These are phyloP conservation scores for Porcisia hertigi DNA, from an alignment of 208 protist genomes.

Conservation along the genomic window DNA sequence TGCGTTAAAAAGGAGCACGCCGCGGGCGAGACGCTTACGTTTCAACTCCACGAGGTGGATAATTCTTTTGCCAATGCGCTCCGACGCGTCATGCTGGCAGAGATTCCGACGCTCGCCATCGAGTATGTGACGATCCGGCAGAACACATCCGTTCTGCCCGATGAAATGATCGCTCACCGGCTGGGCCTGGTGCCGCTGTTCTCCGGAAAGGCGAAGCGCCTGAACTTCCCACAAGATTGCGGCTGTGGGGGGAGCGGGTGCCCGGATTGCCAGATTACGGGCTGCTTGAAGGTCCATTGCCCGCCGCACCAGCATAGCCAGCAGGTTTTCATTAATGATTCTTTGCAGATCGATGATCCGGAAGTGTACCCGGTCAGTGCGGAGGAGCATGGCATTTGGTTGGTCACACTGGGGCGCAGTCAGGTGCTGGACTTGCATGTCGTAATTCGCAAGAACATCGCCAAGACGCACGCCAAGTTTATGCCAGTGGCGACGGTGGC, in stretches of 20 bases:
- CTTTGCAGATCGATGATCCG: slow-evolving; percentile 75
- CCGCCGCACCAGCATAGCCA: slow-evolving; percentile 69
- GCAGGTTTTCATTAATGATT: slow-evolving; percentile 82
- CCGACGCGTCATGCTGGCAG: slow-evolving; percentile 97
- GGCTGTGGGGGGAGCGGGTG: slow-evolving; percentile 80
- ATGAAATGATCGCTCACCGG: slow-evolving; percentile 99
- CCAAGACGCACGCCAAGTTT: slow-evolving; percentile 99
- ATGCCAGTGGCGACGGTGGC: slow-evolving; percentile 93
- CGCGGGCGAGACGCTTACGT: slow-evolving; percentile 88
- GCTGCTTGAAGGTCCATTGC: slow-evolving; percentile 83
- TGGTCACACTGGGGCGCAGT: slow-evolving; percentile 83
- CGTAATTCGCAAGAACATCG: slow-evolving; percentile 95
- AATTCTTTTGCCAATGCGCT: slow-evolving; percentile 96
- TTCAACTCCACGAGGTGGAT: slow-evolving; percentile 89
- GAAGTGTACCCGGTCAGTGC: slow-evolving; percentile 83
- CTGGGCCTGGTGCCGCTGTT: slow-evolving; percentile 98
- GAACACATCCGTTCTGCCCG: slow-evolving; percentile 96
- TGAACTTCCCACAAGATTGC: slow-evolving; percentile 89
- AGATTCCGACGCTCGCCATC: slow-evolving; percentile 98
- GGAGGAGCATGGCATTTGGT: slow-evolving; percentile 84
- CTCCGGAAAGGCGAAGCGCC: slow-evolving; percentile 79
- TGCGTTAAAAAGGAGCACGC: slow-evolving; percentile 73
- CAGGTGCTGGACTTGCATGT: slow-evolving; percentile 84
- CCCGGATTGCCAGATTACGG: slow-evolving; percentile 85
- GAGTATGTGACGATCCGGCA: slow-evolving; percentile 96